These are phyloP conservation scores for Ophiosphaerella korrae DNA, from an alignment of 2,329 filamentous ascomycete species.

Conservation along the genomic window DNA sequence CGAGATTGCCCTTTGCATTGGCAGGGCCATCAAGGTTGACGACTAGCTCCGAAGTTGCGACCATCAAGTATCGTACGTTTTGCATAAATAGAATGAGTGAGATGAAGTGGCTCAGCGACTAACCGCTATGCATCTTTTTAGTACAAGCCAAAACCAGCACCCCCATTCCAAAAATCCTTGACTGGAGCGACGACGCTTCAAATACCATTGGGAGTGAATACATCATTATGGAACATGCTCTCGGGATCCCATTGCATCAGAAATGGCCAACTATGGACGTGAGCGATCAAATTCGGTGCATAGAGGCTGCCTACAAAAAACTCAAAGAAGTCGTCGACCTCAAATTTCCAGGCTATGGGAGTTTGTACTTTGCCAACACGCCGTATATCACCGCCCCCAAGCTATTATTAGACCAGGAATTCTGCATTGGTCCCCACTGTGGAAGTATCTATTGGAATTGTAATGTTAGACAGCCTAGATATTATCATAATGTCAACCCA, in stretches of 20 bases:
- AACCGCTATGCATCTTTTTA: constrained; percentile 22
- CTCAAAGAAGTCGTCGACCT: constrained; percentile 39
- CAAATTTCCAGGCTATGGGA: constrained; percentile 49
- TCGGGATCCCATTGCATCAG: constrained; percentile 41
- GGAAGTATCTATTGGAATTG: constrained; percentile 39
- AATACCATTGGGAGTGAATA: constrained; percentile 47
- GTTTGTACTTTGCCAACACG: constrained; percentile 42
- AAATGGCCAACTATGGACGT: constrained; percentile 43
- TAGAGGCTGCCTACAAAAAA: constrained; percentile 33
- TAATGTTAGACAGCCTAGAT: constrained; percentile 36
- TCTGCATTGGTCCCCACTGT: constrained; percentile 41
- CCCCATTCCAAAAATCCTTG: constrained; percentile 51
- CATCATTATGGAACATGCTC: constrained; percentile 48
- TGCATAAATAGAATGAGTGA: constrained; percentile 8
- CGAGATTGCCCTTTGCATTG: constrained; percentile 49
- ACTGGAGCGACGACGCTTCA: constrained; percentile 48
- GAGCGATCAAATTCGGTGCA: constrained; percentile 42
- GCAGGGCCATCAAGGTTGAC: constrained; percentile 46
- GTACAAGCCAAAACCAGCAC: constrained; percentile 47
- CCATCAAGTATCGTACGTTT: constrained; percentile 49
- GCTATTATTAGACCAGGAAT: constrained; percentile 20
- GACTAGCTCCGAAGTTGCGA: constrained; percentile 54
- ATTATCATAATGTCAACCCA: constrained; percentile 36
- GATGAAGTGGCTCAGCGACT: constrained; percentile 9
- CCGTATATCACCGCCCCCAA: constrained; percentile 15